These are phyloP conservation scores for Piromyces sp. DNA, from an alignment of 192 early-diverging fungal species.

Conservation along the genomic window DNA sequence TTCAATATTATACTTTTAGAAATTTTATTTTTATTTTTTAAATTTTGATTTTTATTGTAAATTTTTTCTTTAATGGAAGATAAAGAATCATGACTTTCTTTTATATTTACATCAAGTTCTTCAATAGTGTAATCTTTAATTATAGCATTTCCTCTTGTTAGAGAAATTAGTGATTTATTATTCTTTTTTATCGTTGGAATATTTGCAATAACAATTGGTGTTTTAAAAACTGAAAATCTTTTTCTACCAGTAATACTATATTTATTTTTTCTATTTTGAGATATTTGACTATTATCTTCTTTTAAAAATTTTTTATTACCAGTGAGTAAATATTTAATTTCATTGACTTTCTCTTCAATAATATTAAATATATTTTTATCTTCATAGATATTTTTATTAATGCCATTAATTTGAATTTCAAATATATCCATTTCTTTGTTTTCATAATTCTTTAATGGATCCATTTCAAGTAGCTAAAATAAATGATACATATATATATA, in stretches of 20 bases:
- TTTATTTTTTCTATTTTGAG: not conserved
- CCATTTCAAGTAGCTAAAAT: not conserved
- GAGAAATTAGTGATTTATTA: not conserved
- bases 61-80: no score
- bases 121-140: not conserved
- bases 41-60: not conserved
- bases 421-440: not conserved
- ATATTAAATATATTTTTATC: not conserved
- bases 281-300: not conserved
- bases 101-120: not conserved
- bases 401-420: not conserved
- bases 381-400: not conserved
- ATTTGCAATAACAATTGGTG: not conserved
- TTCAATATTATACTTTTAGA: not conserved
- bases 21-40: not conserved
- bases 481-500: no score
- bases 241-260: not conserved
- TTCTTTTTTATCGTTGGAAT: not conserved
- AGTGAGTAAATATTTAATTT: not conserved
- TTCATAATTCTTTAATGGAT: not conserved
- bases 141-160: not conserved
- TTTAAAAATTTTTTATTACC: not conserved
- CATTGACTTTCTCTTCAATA: not conserved
- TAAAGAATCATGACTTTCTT: no score
- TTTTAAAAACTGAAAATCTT: not conserved